Conservation (phyloP, 1,139 yeast species). For the Geotrichum reessii region DNA sequence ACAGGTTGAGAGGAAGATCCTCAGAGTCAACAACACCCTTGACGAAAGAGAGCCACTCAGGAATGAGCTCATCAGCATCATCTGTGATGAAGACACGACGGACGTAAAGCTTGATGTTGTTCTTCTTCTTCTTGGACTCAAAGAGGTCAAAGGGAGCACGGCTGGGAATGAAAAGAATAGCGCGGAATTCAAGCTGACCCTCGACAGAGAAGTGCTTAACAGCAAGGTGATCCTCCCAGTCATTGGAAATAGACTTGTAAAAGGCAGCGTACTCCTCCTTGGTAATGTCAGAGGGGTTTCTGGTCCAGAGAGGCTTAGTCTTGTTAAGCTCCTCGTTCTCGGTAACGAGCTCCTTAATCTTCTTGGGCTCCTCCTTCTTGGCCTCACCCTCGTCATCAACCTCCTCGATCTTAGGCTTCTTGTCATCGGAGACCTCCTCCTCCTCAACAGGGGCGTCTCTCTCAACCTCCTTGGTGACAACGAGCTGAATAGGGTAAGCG, state of each 20-base stretch:
- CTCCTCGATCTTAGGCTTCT: constrained; percentile 67
- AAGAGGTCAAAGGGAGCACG: constrained; percentile 99
- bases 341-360: constrained; percentile 77
- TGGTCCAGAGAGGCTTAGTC: constrained; percentile 99
- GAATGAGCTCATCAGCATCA: constrained; percentile 98
- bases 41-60: constrained; percentile 97
- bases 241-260: constrained; percentile 98
- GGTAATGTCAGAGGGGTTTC: constrained; percentile 95
- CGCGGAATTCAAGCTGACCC: constrained; percentile 99
- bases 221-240: constrained; percentile 99
- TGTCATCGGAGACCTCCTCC: constrained; percentile 53
- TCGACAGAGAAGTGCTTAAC: constrained; percentile 99
- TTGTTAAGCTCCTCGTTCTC: constrained; percentile 97
- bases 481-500: constrained; percentile 97
- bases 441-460: constrained; percentile 70
- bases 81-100: constrained; percentile 99
- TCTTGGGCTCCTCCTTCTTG: constrained; percentile 66
- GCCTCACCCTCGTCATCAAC: constrained; percentile 59
- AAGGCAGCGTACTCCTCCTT: constrained; percentile 98
- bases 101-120: constrained; percentile 96
- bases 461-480: constrained; percentile 98
- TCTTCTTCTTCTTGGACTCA: constrained; percentile 97
- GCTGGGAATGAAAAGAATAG: constrained; percentile 95
- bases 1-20: constrained; percentile 98
- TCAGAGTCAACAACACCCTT: constrained; percentile 99